Evolutionary conservation across 768 basidiomycete genomes (phyloP).

Genomic region (Amyloporia xantha): DNA sequence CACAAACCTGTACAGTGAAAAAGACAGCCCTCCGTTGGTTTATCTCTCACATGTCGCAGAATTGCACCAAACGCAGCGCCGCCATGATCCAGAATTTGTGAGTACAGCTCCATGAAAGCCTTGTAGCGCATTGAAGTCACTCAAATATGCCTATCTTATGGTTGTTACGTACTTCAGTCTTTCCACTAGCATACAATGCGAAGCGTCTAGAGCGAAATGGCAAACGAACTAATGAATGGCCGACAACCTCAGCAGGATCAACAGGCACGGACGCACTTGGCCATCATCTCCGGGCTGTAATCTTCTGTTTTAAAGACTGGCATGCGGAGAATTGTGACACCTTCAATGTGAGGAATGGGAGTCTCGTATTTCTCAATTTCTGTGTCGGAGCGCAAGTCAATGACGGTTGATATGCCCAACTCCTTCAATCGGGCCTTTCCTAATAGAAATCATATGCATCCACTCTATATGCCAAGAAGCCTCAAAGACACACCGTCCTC

Average conservation of each 20-base stretch:
- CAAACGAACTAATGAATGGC: background rate
- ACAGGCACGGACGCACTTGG: constrained; percentile 57
- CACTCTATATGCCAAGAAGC: background rate
- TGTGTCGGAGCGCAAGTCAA: constrained; percentile 74
- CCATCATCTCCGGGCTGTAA: constrained; percentile 80
- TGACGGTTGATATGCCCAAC: constrained; percentile 62
- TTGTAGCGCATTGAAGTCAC: constrained; percentile 21
- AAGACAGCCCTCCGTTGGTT: constrained; percentile 54
- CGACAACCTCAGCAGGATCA: background rate
- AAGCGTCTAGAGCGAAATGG: constrained; percentile 41
- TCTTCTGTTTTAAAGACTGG: constrained; percentile 68
- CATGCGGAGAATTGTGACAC: constrained; percentile 49
- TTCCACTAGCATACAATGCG: constrained; percentile 71
- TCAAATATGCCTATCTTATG: constrained; percentile 25
- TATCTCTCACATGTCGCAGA: constrained; percentile 67
- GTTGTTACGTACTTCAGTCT: constrained; percentile 53
- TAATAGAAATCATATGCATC: constrained; percentile 19
- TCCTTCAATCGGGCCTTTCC: constrained; percentile 51
- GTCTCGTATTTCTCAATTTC: constrained; percentile 71
- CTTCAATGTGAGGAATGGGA: constrained; percentile 58
- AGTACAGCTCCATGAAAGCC: constrained; percentile 78
- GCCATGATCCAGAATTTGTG: constrained; percentile 73
- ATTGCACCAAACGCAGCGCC: constrained; percentile 63
- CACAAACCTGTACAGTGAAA: constrained; percentile 70
- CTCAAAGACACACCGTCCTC: constrained; percentile 47